Conservation (phyloP, 2,329 filamentous ascomycete genomes). For the Penicillium paneum region DNA sequence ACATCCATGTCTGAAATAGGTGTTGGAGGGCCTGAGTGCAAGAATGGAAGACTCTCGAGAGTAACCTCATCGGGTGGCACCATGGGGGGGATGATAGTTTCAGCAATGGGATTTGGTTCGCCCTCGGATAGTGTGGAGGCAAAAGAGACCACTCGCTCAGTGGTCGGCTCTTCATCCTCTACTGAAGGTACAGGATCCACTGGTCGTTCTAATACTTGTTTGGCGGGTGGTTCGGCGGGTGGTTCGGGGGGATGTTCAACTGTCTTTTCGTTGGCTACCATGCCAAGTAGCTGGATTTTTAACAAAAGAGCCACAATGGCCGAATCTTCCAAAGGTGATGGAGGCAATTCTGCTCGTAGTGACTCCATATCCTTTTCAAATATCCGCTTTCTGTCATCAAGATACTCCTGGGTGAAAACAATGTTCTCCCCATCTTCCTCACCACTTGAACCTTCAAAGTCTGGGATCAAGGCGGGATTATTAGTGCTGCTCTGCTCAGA, state of each 20-base stretch:
- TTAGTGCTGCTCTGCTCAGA: conserved; percentile 9
- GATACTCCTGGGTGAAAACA: conserved; percentile 48
- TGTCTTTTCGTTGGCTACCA: conserved; percentile 37
- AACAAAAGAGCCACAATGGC: conserved; percentile 41
- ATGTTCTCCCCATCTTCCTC: conserved; percentile 47
- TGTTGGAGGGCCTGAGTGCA: conserved; percentile 42
- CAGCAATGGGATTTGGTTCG: conserved; percentile 4
- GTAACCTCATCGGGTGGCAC: conserved; percentile 29
- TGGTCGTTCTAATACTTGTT: conserved; percentile 10
- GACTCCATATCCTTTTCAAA: conserved; percentile 46
- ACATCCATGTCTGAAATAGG: conserved; percentile 46
- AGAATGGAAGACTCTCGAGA: conserved; percentile 47
- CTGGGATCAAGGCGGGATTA: conserved; percentile 28
- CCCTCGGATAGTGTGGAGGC: conserved; percentile 4
- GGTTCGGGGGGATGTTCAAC: neutral
- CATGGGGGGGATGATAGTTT: conserved; percentile 9
- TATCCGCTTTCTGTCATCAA: conserved; percentile 44
- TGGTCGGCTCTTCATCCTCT: conserved; percentile 7
- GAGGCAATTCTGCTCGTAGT: conserved; percentile 44
- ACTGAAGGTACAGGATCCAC: conserved; percentile 11
- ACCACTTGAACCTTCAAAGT: conserved; percentile 38
- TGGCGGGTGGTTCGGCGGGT: no score
- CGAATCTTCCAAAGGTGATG: conserved; percentile 42
- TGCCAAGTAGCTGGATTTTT: conserved; percentile 45
- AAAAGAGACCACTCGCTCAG: conserved; percentile 14